Evolutionary conservation across 768 basidiomycete species (phyloP), one percentile per base, ranked within the genome.

Genomic region (Hortiboletus campestris): DNA sequence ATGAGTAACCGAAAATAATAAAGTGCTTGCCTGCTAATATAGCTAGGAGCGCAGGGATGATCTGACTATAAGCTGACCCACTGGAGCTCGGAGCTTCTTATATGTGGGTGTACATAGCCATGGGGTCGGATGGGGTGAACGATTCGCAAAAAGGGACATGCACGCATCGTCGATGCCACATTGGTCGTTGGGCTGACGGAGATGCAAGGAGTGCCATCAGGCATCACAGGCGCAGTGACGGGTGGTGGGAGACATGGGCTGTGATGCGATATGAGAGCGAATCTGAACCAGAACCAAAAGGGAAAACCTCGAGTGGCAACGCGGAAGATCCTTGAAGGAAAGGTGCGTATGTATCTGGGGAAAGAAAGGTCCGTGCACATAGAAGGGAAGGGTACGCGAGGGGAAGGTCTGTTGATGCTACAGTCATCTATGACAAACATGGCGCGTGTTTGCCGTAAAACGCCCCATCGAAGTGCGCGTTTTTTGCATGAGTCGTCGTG

Each of bases 401-500:
- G 34, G 43, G 35, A 32, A 16, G 22, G 39, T 42, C 20, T 38
- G 38, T 49, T 36, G 47, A 32, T 35, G 39, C 22, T 20, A 20
- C 19, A 47, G 39, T 46, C 46, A 36, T 38, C 46, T 28, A 32
- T 42, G 47, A 62, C 51, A 40, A 57, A 51, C 20, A 22, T 19
- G 31, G 41, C 22, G 55, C 58, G 46, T 58, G 60, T 50, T 57
- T 67, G 47, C 39, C 49, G 36, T 58, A 55, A 55, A 45, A 51
- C 41, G 32, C 28, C 17, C 53, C 41, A 41, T 55, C 41, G 46
- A 45, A 46, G 36, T 28, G 31, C 55, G 53, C 61, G 36, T 68
- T 66, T 56, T 66, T 43, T 59, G 50, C 63, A 58, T 50, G 63
- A 60, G 53, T 51, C n/a, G 22, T 43, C 17, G 28, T 49, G 48